Conservation (phyloP, 768 basidiomycete genomes). For the Mycena polygramma region DNA sequence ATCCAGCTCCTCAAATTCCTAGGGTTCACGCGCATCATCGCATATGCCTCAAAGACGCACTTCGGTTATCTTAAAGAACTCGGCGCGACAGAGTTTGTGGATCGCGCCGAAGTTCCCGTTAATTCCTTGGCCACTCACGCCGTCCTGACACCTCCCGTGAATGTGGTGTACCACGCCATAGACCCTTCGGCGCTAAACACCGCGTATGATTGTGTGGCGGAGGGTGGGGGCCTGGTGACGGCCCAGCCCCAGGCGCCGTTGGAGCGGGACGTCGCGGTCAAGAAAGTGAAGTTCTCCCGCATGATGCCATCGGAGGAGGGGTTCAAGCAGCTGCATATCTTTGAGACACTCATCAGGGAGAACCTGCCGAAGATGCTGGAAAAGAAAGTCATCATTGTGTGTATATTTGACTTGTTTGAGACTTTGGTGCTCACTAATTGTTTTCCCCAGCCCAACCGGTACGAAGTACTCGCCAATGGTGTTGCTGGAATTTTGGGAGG, state of each 20-base stretch:
- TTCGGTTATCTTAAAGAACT: slow-evolving; percentile 51
- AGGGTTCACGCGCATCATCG: slow-evolving; percentile 53
- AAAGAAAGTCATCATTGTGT: no score
- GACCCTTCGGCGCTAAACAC: neutral
- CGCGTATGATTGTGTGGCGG: slow-evolving; percentile 3
- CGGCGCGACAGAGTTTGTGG: slow-evolving; percentile 50
- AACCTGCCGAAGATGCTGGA: no score
- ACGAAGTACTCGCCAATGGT: no score
- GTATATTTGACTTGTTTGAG: no score
- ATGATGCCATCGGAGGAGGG: neutral
- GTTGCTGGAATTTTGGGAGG: no score
- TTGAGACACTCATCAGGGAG: no score
- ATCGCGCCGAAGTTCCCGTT: slow-evolving; percentile 19
- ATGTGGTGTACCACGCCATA: slow-evolving; percentile 9
- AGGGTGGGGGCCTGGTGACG: slow-evolving; percentile 13
- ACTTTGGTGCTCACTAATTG: no score
- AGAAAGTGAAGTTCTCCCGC: neutral
- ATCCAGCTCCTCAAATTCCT: slow-evolving; percentile 56
- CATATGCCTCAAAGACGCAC: slow-evolving; percentile 50
- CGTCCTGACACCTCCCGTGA: neutral
- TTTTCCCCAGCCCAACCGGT: no score
- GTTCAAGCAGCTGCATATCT: no score
- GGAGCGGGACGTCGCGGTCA: neutral
- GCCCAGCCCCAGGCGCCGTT: neutral
- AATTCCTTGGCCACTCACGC: neutral